Evolutionary conservation across 192 early-diverging fungal species (phyloP).

Genomic region (Coemansia sp.): DNA sequence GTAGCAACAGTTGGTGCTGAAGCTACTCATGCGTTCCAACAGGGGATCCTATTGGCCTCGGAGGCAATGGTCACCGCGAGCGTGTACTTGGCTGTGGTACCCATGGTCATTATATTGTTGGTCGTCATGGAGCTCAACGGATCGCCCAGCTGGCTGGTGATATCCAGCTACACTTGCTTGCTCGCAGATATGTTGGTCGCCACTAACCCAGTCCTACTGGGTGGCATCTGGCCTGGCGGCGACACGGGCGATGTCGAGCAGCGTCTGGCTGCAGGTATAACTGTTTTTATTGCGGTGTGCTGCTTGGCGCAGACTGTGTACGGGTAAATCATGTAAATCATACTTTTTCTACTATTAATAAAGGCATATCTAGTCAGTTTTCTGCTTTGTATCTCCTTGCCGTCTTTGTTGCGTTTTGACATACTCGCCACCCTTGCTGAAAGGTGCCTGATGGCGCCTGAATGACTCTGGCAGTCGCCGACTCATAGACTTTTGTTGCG

Average conservation of each 20-base stretch:
- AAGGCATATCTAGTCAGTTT: neutral
- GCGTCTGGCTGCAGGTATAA: conserved; percentile 21
- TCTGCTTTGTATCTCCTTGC: neutral
- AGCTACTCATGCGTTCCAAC: conserved; percentile 8
- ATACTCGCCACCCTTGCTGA: conserved; percentile 39
- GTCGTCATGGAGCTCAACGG: conserved; percentile 47
- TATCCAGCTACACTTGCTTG: conserved; percentile 33
- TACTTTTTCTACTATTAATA: neutral
- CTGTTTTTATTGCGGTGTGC: conserved; percentile 10
- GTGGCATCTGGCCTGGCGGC: conserved; percentile 6
- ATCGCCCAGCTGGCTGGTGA: conserved; percentile 32
- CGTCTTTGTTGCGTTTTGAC: conserved; percentile 9
- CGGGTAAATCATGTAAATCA: neutral
- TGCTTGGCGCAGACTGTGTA: conserved; percentile 25
- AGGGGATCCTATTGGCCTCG: conserved; percentile 1
- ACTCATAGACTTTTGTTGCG: conserved; percentile 41
- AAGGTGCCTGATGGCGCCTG: conserved; percentile 31
- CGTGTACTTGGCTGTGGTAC: conserved; percentile 27
- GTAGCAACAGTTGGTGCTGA: neutral
- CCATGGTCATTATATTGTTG: conserved; percentile 24
- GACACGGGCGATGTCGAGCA: conserved; percentile 18
- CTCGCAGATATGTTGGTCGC: conserved; percentile 28
- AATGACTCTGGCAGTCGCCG: conserved; percentile 49
- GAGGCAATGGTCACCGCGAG: conserved; percentile 17
- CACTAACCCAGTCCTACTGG: conserved; percentile 24